Percentiles rank a stretch among this genome's conserved stretches.
These are phyloP conservation scores for Hypoxylon crocopeplum DNA, from an alignment of 495 filamentous ascomycete genomes.

Conservation along the genomic window DNA sequence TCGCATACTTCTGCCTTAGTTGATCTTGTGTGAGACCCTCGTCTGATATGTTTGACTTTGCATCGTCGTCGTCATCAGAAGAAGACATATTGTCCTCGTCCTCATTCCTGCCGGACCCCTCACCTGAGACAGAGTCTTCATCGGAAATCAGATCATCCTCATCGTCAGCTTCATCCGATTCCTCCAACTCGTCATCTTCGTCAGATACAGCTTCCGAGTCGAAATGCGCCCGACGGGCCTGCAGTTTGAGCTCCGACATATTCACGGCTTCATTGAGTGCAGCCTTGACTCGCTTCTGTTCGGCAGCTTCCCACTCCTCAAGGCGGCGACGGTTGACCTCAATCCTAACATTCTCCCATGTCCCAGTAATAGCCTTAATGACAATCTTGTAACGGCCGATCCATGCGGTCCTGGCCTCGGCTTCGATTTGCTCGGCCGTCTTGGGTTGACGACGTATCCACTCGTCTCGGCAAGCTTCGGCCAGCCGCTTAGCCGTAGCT, in stretches of 20 bases:
- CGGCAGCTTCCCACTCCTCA: conserved; percentile 82
- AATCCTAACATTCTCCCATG: conserved; percentile 78
- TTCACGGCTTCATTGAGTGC: conserved; percentile 85
- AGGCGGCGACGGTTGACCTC: conserved; percentile 77
- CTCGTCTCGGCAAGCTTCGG: conserved; percentile 63
- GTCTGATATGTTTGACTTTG: conserved; percentile 66
- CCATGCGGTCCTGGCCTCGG: conserved; percentile 59
- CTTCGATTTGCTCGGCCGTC: conserved; percentile 70
- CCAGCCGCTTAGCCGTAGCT: conserved; percentile 68
- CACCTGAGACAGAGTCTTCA: conserved; percentile 55
- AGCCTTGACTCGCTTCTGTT: conserved; percentile 80
- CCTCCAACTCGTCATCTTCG: conserved; percentile 53
- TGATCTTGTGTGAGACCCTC: conserved; percentile 80
- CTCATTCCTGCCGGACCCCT: conserved; percentile 34
- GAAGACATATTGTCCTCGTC: conserved; percentile 79
- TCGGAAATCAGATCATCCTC: conserved; percentile 65
- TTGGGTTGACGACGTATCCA: conserved; percentile 73
- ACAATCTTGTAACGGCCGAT: conserved; percentile 68
- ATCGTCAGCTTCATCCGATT: conserved; percentile 55
- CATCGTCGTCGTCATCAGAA: conserved; percentile 64
- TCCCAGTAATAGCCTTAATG: conserved; percentile 70
- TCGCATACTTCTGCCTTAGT: conserved; percentile 78
- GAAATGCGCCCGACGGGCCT: conserved; percentile 54
- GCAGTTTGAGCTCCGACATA: conserved; percentile 65
- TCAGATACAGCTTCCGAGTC: conserved; percentile 61